Evolutionary conservation across 176 grass and related monocot species (phyloP), one percentile per base, ranked within the genome.

Genomic region (Leersia perrieri): DNA sequence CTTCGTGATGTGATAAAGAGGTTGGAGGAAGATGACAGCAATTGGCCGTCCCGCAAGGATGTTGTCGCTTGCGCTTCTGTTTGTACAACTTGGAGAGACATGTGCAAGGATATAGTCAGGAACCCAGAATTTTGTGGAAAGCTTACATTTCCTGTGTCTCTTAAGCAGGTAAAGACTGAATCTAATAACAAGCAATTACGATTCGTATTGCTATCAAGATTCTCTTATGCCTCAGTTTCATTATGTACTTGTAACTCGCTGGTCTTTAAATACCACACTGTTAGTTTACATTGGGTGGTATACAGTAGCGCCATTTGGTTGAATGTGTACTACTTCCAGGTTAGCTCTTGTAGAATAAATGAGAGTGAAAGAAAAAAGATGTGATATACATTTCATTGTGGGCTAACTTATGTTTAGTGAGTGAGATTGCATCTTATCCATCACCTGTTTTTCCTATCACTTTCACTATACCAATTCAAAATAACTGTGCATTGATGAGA

Each of bases 81-180:
- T 67, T 97, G 91, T 32, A 90, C 53, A 55, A 88, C 91, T 22
- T 97, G 94, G 94, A 88, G 91, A 63, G 83, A 85, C 36, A 97
- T 91, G 73, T 91, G 94, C 73, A 93, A 94, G 35, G 94, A 97
- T 86, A 90, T 97, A 35, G 94, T 97, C 27, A 90, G 47, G 67
- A 97, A 87, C 23, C 94, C 94, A 5, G 94, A 97, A 67, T 84
- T 94, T 62, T 92, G 89, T 42, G 91, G 87, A 66, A 94, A 92
- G 55, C 91, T 97, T 63, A 97, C 94, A 6, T 97, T 97, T 85
- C 94, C 94, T 11, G 61, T 97, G 33, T 97, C 94, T 33, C 85
- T 97, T 71, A 94, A 97, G 63, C 94, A 97, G 94, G 94, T 97
- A 90, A 87, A 76, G 31, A 81, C 20, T 35, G 1, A 20, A 0